These are phyloP conservation scores for Hirsutella thompsonii DNA, from an alignment of 2,329 filamentous ascomycete species.

Conservation along the genomic window DNA sequence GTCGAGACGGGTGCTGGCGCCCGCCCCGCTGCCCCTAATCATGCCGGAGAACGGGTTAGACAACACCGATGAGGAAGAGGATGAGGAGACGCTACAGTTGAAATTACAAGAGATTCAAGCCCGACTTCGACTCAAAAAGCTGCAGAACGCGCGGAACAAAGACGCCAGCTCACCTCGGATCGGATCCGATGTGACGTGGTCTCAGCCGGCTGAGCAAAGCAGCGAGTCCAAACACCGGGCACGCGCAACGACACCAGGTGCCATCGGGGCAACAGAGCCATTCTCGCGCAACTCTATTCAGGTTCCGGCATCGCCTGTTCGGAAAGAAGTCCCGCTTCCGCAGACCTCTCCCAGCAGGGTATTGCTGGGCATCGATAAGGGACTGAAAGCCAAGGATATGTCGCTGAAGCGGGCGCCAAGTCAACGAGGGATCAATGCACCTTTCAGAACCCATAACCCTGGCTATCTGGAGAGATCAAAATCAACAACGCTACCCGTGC, in stretches of 20 bases:
- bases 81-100: slow-evolving; percentile 80
- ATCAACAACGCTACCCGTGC: slow-evolving; percentile 18
- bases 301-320: slow-evolving; percentile 65
- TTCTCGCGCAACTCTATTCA: slow-evolving; percentile 37
- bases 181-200: slow-evolving; percentile 7
- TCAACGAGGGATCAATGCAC: slow-evolving; percentile 16
- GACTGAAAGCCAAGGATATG: slow-evolving; percentile 65
- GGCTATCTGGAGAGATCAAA: slow-evolving; percentile 32
- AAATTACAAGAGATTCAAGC: slow-evolving; percentile 84
- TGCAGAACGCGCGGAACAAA: slow-evolving; percentile 45
- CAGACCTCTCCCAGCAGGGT: slow-evolving; percentile 69
- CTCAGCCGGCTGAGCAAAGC: slow-evolving; percentile 9
- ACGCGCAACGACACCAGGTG: slow-evolving; percentile 14
- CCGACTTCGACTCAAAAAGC: slow-evolving; percentile 71
- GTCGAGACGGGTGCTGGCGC: background rate
- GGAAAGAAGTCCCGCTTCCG: slow-evolving; percentile 34
- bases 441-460: slow-evolving; percentile 12
- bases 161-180: slow-evolving; percentile 8
- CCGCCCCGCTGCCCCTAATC: background rate
- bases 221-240: slow-evolving; percentile 8
- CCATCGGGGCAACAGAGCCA: slow-evolving; percentile 8
- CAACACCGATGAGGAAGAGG: slow-evolving; percentile 54
- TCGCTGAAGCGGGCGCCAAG: slow-evolving; percentile 65
- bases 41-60: slow-evolving; percentile 7
- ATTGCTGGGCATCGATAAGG: slow-evolving; percentile 80